Evolutionary conservation across 2,329 filamentous ascomycete species (phyloP).

Genomic region (Pseudogymnoascus sp.): DNA sequence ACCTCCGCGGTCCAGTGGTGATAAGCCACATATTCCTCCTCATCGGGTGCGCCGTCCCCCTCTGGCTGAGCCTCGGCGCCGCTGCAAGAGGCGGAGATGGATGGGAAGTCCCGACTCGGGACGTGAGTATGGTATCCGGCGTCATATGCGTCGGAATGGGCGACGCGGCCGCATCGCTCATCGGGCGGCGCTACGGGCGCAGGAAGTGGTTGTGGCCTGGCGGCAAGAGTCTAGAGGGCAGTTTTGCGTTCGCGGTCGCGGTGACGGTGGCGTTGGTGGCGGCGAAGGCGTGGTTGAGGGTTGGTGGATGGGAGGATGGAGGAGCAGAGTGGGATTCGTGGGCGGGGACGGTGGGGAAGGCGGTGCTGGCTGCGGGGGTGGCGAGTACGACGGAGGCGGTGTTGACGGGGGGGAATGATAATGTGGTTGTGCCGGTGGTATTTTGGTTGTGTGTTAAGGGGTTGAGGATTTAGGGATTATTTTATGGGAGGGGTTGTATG

Average conservation of each 20-base stretch:
- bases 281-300: conserved; percentile 63
- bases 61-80: conserved; percentile 79
- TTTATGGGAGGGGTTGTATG: not conserved
- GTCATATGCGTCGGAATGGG: conserved; percentile 93
- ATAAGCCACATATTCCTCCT: conserved; percentile 94
- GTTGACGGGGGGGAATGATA: conserved; percentile 93
- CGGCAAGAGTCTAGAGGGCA: conserved; percentile 89
- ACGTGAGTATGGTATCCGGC: conserved; percentile 84
- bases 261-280: conserved; percentile 67
- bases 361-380: conserved; percentile 62
- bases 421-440: conserved; percentile 89
- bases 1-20: conserved; percentile 87
- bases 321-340: conserved; percentile 59
- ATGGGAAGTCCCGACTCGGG: conserved; percentile 68
- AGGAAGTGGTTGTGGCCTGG: conserved; percentile 96
- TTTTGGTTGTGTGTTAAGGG: conserved; percentile 89
- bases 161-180: conserved; percentile 83
- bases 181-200: conserved; percentile 77
- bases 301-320: conserved; percentile 75
- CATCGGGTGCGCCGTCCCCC: conserved; percentile 86
- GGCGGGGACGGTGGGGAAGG: conserved; percentile 61
- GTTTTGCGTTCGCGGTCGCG: conserved; percentile 69
- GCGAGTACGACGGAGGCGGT: conserved; percentile 93
- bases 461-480: conserved; percentile 15
- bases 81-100: conserved; percentile 53